Evolutionary conservation across 1,139 yeast genomes (phyloP).

Genomic region (Martiniozyma asiatica): DNA sequence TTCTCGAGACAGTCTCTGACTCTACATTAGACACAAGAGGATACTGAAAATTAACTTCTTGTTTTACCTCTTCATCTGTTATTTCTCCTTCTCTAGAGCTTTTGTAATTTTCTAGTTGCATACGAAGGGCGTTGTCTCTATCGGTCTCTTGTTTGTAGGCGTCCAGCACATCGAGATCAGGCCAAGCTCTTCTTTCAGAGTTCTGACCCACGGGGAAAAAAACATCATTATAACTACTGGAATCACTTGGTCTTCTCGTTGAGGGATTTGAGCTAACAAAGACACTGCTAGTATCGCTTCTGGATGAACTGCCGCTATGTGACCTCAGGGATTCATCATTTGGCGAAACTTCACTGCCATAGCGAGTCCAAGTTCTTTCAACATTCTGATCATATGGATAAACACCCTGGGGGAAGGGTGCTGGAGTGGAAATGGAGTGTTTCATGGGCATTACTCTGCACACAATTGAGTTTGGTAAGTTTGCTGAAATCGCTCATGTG

Average conservation of each 20-base stretch:
- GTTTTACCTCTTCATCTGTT: slow-evolving; percentile 12
- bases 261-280: slow-evolving; percentile 49
- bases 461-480: too few species aligned
- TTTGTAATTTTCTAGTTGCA: slow-evolving; percentile 9
- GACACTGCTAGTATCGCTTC: slow-evolving; percentile 11
- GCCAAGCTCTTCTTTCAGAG: slow-evolving; percentile 40
- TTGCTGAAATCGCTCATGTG: too few species aligned
- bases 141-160: slow-evolving; percentile 63
- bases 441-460: too few species aligned
- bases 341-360: too few species aligned
- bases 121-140: slow-evolving; percentile 29
- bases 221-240: slow-evolving; percentile 78
- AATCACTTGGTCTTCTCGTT: slow-evolving; percentile 56
- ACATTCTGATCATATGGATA: too few species aligned
- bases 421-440: too few species aligned
- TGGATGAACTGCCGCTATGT: too few species aligned
- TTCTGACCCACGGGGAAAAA: slow-evolving; percentile 56
- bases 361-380: too few species aligned
- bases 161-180: slow-evolving; percentile 61
- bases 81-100: slow-evolving; percentile 9
- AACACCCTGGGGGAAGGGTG: too few species aligned
- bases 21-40: slow-evolving; percentile 23
- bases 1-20: too few species aligned
- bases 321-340: too few species aligned
- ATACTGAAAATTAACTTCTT: slow-evolving; percentile 22